Conservation (phyloP, 768 basidiomycete species). For the Clitopilus passeckerianus region DNA sequence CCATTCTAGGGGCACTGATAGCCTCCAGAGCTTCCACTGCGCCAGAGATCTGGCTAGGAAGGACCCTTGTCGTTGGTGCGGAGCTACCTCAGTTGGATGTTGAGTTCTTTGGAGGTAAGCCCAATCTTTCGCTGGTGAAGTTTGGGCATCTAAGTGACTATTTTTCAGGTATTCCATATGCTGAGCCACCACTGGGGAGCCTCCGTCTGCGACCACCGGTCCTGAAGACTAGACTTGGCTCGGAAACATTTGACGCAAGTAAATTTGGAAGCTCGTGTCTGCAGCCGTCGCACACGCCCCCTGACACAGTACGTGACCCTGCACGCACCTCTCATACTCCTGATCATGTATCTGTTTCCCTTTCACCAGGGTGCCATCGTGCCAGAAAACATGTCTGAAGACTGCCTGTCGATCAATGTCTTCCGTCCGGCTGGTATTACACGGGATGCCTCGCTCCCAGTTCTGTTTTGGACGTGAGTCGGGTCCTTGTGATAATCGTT, state of each 20-base stretch:
- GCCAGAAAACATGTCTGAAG: constrained; percentile 39
- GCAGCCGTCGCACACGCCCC: constrained; percentile 26
- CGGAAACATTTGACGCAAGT: constrained; percentile 36
- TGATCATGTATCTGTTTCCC: background rate
- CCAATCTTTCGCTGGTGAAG: background rate
- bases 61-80: constrained; percentile 31
- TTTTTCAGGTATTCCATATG: constrained; percentile 45
- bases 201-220: constrained; percentile 42
- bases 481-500: background rate
- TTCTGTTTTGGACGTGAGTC: constrained; percentile 36
- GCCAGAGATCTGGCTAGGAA: constrained; percentile 32
- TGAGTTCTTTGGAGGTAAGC: constrained; percentile 44
- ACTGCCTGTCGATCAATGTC: constrained; percentile 57
- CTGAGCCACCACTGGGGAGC: constrained; percentile 45
- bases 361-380: constrained; percentile 22
- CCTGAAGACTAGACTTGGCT: constrained; percentile 31
- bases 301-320: constrained; percentile 9
- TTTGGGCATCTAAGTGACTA: background rate
- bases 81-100: constrained; percentile 27
- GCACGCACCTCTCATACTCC: background rate
- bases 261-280: constrained; percentile 37
- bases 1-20: constrained; percentile 1
- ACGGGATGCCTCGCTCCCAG: constrained; percentile 26
- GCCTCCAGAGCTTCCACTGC: constrained; percentile 11
- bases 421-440: constrained; percentile 39